Conservation (phyloP, 2,329 filamentous ascomycete genomes). For the Beauveria australis region DNA sequence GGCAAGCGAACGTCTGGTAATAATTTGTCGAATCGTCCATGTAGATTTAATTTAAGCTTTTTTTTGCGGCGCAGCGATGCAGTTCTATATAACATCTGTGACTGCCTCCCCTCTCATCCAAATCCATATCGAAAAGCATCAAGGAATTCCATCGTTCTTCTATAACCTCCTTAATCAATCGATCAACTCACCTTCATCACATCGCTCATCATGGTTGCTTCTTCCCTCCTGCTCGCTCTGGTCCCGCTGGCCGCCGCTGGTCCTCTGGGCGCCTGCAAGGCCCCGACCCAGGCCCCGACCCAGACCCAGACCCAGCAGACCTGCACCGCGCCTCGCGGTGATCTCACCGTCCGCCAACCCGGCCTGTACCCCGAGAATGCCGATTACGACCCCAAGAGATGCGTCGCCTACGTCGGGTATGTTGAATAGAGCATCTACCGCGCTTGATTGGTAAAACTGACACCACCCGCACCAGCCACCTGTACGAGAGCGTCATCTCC, state of each 20-base stretch:
- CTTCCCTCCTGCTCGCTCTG: not conserved
- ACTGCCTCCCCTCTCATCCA: not conserved
- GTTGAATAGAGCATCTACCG: constrained; percentile 9
- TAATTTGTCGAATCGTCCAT: not conserved
- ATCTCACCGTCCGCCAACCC: constrained; percentile 9
- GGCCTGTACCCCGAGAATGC: constrained; percentile 18
- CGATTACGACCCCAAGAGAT: constrained; percentile 15
- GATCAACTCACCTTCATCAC: not conserved
- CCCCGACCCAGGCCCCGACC: not conserved
- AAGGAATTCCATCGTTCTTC: not conserved
- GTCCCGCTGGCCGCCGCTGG: not conserved
- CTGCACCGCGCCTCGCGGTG: not conserved
- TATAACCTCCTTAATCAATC: not conserved
- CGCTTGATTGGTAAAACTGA: not conserved
- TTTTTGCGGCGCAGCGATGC: not conserved
- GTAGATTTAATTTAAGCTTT: not conserved
- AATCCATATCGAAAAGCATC: not conserved
- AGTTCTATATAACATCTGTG: not conserved
- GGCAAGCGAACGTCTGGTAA: not conserved
- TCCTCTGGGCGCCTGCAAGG: not conserved
- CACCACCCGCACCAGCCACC: not conserved
- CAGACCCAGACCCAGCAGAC: not conserved
- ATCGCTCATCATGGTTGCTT: not conserved
- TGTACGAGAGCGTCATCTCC: not conserved
- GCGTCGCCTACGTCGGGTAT: constrained; percentile 17